Base-by-base conservation (phyloP, 495 filamentous ascomycete species). In the Corynascus novoguineensis region DNA sequence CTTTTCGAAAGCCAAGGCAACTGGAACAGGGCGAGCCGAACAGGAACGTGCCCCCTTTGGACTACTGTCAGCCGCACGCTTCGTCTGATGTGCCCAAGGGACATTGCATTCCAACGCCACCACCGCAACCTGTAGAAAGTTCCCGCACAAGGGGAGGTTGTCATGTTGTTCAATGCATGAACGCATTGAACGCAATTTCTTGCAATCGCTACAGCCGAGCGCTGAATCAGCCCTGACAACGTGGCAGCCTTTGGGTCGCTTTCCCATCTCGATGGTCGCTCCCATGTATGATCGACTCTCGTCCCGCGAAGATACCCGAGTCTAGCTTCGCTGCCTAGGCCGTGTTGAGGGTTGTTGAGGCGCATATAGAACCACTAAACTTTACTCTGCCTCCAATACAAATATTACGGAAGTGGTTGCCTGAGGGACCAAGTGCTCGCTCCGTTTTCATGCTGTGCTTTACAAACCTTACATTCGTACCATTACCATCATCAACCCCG, bases 131-230 rank as follows among this genome's bases (percentile, higher is more conserved):
- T 28, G 22, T 11, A 17, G 19, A 24, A 17, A 12, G 19, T 37
- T 31, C 31, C 29, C 21, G 44, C 35, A 44, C 35, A 48, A 25
- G 6, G 15, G 32, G 32, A 34, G 17, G 12, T 19, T 15, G n/a
- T 31, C 53, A 19, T 49, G 45, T 41, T 22, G n/a, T 35, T 32
- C 47, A 41, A 56, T 49, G 68, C 68, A 71, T 71, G 46, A 68
- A 71, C 58, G 68, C 68, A 71, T 71, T 65, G 48, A 60, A 32
- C 29, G 48, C 52, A 71, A 69, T 69, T 60, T 71, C 64, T 60
- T 47, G 54, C 34, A 50, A 62, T 56, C 62, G 46, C 35, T 53
- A 29, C 57, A 53, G 15, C 31, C 57, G 52, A 55, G 41, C 45
- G 63, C 61, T 68, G 61, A 66, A 66, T 65, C 66, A 66, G 60